Evolutionary conservation across 495 filamentous ascomycete genomes (phyloP).

Genomic region (Lophium mytilinum): DNA sequence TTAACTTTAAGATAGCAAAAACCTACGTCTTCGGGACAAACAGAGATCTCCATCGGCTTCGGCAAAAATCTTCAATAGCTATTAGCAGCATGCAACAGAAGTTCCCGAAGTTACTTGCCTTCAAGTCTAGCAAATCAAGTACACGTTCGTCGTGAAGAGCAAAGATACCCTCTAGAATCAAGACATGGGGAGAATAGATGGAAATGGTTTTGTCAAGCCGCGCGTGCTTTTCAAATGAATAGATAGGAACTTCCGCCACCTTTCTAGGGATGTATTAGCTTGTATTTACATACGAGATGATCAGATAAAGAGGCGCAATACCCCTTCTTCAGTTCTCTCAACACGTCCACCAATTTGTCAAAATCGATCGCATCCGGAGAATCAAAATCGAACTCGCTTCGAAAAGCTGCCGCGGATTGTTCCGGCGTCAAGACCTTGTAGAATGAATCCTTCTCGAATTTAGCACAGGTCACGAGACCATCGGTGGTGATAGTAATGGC

Average conservation of each 20-base stretch:
- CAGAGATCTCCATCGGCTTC: slow-evolving; percentile 95
- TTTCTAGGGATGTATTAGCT: slow-evolving; percentile 48
- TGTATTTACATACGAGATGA: slow-evolving; percentile 2
- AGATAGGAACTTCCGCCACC: slow-evolving; percentile 85
- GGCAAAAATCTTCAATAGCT: slow-evolving; percentile 63
- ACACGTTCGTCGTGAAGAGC: slow-evolving; percentile 84
- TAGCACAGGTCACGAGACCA: slow-evolving; percentile 4
- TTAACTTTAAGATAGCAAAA: slow-evolving; percentile 24
- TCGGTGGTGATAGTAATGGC: neutral
- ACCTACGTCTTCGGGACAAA: slow-evolving; percentile 79
- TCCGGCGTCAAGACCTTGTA: slow-evolving; percentile 79
- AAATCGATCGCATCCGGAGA: slow-evolving; percentile 93
- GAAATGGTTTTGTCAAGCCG: slow-evolving; percentile 68
- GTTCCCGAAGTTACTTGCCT: slow-evolving; percentile 39
- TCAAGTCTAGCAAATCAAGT: slow-evolving; percentile 82
- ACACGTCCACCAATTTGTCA: slow-evolving; percentile 71
- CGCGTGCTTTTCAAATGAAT: slow-evolving; percentile 90
- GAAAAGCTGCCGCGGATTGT: slow-evolving; percentile 66
- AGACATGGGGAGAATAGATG: slow-evolving; percentile 91
- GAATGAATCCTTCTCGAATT: slow-evolving; percentile 71
- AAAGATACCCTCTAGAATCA: slow-evolving; percentile 93
- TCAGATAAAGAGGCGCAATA: slow-evolving; percentile 40
- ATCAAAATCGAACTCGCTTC: slow-evolving; percentile 93
- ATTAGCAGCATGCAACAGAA: neutral
- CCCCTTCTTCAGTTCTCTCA: slow-evolving; percentile 85